These are phyloP conservation scores for Melaleuca quinquenervia DNA, from an alignment of 345 rosid genomes.

Conservation along the genomic window DNA sequence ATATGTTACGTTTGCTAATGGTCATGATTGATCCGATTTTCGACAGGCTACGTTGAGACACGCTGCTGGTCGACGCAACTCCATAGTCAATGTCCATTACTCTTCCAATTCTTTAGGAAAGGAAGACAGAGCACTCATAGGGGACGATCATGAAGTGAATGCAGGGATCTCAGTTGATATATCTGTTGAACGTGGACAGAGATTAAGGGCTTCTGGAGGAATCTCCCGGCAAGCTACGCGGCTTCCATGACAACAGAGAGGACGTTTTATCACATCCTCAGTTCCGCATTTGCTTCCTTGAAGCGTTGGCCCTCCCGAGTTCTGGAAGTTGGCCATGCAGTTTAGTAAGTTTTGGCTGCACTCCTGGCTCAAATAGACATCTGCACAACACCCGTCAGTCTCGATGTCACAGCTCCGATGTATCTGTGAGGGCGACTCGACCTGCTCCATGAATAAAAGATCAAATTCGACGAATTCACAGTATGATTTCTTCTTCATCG, in stretches of 20 bases:
- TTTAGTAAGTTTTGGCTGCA: not conserved
- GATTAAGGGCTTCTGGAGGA: slow-evolving; percentile 47
- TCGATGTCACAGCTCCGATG: not conserved
- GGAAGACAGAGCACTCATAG: too few species aligned
- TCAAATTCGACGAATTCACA: not conserved
- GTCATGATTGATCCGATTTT: too few species aligned
- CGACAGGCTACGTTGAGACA: too few species aligned
- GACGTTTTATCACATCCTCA: slow-evolving; percentile 47
- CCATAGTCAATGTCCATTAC: too few species aligned
- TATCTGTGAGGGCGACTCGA: not conserved
- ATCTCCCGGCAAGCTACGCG: slow-evolving; percentile 78
- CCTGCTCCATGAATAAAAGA: not conserved
- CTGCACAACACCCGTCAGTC: not conserved
- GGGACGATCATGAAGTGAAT: too few species aligned
- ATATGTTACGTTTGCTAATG: too few species aligned
- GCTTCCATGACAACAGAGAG: slow-evolving; percentile 61
- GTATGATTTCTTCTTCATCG: not conserved
- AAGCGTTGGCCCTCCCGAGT: slow-evolving; percentile 28
- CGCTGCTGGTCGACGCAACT: too few species aligned
- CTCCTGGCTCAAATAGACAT: not conserved
- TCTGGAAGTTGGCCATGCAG: not conserved
- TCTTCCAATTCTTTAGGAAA: too few species aligned
- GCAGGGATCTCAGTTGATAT: not conserved
- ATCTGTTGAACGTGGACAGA: not conserved
- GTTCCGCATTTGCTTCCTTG: slow-evolving; percentile 60